These are phyloP conservation scores for Scorias spongiosa DNA, from an alignment of 2,329 filamentous ascomycete species.

Conservation along the genomic window DNA sequence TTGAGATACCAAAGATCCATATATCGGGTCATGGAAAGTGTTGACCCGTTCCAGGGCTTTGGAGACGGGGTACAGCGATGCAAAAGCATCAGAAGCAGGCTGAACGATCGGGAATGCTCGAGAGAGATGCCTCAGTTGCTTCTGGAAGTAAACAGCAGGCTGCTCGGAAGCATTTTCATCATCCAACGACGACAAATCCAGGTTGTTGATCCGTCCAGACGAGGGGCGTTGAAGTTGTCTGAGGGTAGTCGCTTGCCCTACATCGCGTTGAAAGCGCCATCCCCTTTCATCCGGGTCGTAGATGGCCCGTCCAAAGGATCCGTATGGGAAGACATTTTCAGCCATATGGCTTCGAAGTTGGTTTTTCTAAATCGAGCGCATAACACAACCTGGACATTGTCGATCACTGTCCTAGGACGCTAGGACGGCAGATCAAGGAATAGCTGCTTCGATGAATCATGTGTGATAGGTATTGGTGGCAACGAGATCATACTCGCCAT, in stretches of 20 bases:
- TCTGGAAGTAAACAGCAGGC: slow-evolving; percentile 4
- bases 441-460: too few relatives aligned
- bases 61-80: slow-evolving; percentile 13
- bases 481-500: too few relatives aligned
- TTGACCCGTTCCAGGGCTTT: slow-evolving; percentile 18
- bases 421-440: too few relatives aligned
- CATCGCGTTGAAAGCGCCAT: slow-evolving; percentile 25
- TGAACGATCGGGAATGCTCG: slow-evolving; percentile 11
- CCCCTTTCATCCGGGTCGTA: slow-evolving; percentile 32
- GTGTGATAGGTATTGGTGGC: too few relatives aligned
- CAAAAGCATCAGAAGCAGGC: slow-evolving; percentile 6
- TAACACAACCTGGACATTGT: too few relatives aligned
- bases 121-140: slow-evolving; percentile 9
- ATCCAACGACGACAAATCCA: background rate
- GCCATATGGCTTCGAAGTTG: slow-evolving; percentile 36
- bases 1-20: slow-evolving; percentile 36
- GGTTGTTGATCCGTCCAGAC: background rate
- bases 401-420: too few relatives aligned
- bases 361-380: too few relatives aligned
- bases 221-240: background rate
- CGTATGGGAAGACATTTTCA: slow-evolving; percentile 40
- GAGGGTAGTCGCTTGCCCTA: background rate
- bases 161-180: background rate
- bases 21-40: slow-evolving; percentile 23
- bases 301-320: slow-evolving; percentile 36